Evolutionary conservation across 352 stramenopile species (phyloP), one percentile per base, ranked within the genome.

Genomic region (Phytophthora sp.): DNA sequence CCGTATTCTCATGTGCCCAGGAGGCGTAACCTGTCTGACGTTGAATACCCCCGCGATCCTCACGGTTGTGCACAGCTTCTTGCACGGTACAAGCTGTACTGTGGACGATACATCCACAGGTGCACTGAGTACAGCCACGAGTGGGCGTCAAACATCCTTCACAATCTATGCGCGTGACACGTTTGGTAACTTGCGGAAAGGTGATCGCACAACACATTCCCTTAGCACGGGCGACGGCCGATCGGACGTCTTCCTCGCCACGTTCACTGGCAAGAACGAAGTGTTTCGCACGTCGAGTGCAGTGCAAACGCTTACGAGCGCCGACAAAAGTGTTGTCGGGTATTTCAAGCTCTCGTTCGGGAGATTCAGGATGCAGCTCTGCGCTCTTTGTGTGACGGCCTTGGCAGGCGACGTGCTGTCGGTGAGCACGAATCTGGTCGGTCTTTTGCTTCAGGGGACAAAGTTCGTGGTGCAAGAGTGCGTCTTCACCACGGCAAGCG

Each of bases 201-300:
- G 86, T 0, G 88, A 76, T 63, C 83, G 70, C 62, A 96, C 79
- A 13, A 86, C 76, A 0, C 77, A 91, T 63, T 93, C 86, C 5
- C 63, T 73, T n/a, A 69, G 71, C 3, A 95, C 76, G 24, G 91
- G 89, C 6, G 89, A 97, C 52, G 84, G 94, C 18, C 79, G 74
- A 50, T 97, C 90, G 1, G 96, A 99, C 58, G 88, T 82, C 13
- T 99, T 99, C 73, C 57, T 98, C 2, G 86, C 97, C 5, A 89
- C 82, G 0, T 78, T 99, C 9, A 73, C 57, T 0, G 82, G 92
- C 16, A 68, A 65, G 53, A 20, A 79, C 1, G 85, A 98, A 54
- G 79, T 71, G 0, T 81, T 97, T 13, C 64, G 70, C 21, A 96
- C 94, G 3, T 98, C 94, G 1, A 96, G 89, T 31, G 94, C 95